Percentiles rank a stretch among this genome's conserved stretches.
phyloP scores from a whole-genome alignment of 352 stramenopile genomes.

The Globisporangium uncinulatum region DNA sequence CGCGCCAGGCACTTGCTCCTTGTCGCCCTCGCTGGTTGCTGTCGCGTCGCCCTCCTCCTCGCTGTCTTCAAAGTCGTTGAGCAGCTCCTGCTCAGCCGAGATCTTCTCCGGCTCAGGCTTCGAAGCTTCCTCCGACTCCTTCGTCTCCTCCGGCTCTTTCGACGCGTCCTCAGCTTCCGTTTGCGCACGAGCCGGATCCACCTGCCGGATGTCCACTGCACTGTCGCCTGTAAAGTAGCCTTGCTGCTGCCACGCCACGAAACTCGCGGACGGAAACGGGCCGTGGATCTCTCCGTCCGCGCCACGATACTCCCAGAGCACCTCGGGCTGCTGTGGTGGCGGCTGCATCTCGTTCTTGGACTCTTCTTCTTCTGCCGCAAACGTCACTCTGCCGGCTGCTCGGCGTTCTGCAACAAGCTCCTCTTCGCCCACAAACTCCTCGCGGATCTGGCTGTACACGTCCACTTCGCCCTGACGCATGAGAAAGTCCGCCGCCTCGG shows the following conservation, averaged over 20 bases:
- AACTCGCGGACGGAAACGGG: conserved; percentile 61
- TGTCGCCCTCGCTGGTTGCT: conserved; percentile 14
- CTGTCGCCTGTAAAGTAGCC: conserved; percentile 75
- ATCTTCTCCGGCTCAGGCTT: conserved; percentile 26
- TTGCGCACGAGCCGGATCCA: conserved; percentile 5
- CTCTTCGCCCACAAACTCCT: conserved; percentile 71
- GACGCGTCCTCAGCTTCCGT: too few relatives aligned
- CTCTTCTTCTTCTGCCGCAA: conserved; percentile 23
- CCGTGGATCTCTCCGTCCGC: conserved; percentile 69
- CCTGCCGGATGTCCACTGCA: conserved; percentile 67
- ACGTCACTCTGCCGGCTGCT: conserved; percentile 16
- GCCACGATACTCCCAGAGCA: conserved; percentile 79
- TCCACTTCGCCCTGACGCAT: conserved; percentile 74
- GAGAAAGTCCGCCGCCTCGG: conserved; percentile 73
- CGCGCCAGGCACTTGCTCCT: conserved; percentile 1
- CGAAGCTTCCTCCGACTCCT: conserved; percentile 9
- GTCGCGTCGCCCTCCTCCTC: conserved; percentile 43
- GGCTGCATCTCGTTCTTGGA: conserved; percentile 39
- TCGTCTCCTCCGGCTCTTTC: conserved; percentile 6
- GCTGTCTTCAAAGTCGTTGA: conserved; percentile 85
- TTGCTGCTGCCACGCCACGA: conserved; percentile 76
- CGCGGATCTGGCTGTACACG: conserved; percentile 75
- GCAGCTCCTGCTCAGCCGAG: conserved; percentile 70
- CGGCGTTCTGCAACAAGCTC: conserved; percentile 42
- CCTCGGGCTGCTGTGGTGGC: conserved; percentile 24